phyloP scores from a whole-genome alignment of 345 rosid genomes.

The Citrus mangshanensis region DNA sequence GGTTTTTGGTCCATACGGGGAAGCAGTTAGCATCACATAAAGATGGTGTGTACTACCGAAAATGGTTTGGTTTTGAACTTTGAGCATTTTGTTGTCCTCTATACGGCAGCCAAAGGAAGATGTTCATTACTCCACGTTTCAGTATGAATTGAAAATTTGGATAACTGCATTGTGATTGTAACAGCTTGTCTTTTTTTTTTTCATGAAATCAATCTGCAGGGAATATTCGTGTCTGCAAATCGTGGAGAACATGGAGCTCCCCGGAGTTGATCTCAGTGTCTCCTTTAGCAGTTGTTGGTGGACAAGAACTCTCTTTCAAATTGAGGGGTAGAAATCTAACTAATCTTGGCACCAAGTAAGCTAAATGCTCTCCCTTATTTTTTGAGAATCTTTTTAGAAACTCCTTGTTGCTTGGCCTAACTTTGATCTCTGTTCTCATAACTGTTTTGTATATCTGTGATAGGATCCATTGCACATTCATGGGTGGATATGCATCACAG shows the following conservation, averaged over 20 bases:
- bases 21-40: conserved; percentile 68
- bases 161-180: not conserved
- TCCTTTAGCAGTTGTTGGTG: conserved; percentile 77
- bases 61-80: not conserved
- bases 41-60: conserved; percentile 47
- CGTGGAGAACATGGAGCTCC: conserved; percentile 71
- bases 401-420: not conserved
- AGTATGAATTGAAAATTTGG: not conserved
- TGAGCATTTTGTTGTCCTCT: not conserved
- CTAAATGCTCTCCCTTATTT: not conserved
- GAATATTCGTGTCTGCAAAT: conserved; percentile 60
- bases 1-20: conserved; percentile 70
- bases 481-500: conserved; percentile 63
- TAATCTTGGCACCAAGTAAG: conserved; percentile 69
- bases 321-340: conserved; percentile 75
- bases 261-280: conserved; percentile 81
- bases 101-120: not conserved
- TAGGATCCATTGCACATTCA: conserved; percentile 62
- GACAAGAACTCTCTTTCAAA: conserved; percentile 59
- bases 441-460: conserved; percentile 14
- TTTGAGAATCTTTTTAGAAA: no score
- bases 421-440: conserved; percentile 3
- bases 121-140: not conserved
- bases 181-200: not conserved
- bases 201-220: conserved; percentile 44